Conservation (phyloP, 2,329 filamentous ascomycete genomes). For the Microdochium nivale region DNA sequence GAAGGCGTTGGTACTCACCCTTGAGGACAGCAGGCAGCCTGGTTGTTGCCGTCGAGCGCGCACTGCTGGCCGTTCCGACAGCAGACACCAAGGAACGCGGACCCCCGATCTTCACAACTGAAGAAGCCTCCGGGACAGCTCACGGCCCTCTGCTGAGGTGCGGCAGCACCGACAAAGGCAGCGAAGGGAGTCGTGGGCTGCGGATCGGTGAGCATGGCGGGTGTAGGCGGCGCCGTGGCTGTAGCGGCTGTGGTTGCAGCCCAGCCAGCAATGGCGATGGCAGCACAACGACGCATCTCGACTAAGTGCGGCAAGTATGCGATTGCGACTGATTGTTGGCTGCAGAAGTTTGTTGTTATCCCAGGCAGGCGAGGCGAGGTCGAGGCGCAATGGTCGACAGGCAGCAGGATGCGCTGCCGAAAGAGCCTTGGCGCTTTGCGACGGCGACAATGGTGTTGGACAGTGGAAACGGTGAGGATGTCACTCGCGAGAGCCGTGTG, state of each 20-base stretch:
- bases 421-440: no score
- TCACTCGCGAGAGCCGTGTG: no score
- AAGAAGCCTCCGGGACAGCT: conserved; percentile 40
- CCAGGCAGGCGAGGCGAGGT: no score
- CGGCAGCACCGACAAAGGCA: conserved; percentile 10
- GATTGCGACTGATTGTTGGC: no score
- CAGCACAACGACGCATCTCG: background rate
- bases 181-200: conserved; percentile 15
- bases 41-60: conserved; percentile 36
- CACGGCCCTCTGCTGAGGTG: conserved; percentile 15
- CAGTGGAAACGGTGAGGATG: no score
- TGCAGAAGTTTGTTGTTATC: background rate
- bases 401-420: no score
- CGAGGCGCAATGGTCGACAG: no score
- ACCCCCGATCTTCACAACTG: conserved; percentile 38
- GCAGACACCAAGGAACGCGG: conserved; percentile 38
- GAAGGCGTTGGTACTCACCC: conserved; percentile 27
- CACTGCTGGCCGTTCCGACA: conserved; percentile 43
- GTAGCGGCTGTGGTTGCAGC: background rate
- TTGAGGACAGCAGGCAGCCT: conserved; percentile 45
- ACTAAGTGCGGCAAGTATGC: background rate
- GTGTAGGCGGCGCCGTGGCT: background rate
- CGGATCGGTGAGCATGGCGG: conserved; percentile 8
- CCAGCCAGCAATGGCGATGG: background rate
- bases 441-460: no score